These are phyloP conservation scores for Tetramitus jugosus DNA, from an alignment of 208 protist genomes.

Conservation along the genomic window DNA sequence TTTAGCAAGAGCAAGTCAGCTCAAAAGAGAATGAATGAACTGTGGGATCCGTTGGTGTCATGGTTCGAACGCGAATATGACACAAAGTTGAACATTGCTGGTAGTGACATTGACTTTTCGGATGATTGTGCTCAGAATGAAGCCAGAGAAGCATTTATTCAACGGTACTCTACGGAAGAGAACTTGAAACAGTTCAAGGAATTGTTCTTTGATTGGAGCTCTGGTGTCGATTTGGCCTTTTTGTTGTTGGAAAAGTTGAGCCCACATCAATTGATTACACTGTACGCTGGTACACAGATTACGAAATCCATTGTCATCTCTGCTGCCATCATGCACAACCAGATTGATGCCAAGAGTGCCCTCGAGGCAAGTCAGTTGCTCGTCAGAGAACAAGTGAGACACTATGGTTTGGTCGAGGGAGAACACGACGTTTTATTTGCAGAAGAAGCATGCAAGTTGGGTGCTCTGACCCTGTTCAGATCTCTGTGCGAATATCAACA, in stretches of 20 bases:
- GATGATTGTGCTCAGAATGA: background rate
- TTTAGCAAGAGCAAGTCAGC: no score
- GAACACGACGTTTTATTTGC: slow-evolving; percentile 6
- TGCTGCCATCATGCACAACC: background rate
- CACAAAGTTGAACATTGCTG: background rate
- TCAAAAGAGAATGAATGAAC: slow-evolving; percentile 1
- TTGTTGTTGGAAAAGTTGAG: background rate
- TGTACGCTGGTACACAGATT: background rate
- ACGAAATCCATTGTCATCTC: background rate
- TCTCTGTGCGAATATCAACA: no score
- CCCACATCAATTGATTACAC: background rate
- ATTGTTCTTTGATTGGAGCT: no score
- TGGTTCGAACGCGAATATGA: slow-evolving; percentile 5
- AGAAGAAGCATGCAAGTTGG: background rate
- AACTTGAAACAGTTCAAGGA: background rate
- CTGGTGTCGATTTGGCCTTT: background rate
- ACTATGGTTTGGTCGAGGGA: background rate
- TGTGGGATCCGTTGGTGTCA: background rate
- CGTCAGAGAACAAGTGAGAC: background rate
- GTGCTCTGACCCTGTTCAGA: background rate
- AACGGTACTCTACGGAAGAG: background rate
- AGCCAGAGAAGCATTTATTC: background rate
- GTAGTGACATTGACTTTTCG: background rate
- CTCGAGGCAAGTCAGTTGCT: background rate
- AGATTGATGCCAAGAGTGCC: background rate